These are phyloP conservation scores for Xylaria sp. DNA, from an alignment of 2,329 filamentous ascomycete species.

Conservation along the genomic window DNA sequence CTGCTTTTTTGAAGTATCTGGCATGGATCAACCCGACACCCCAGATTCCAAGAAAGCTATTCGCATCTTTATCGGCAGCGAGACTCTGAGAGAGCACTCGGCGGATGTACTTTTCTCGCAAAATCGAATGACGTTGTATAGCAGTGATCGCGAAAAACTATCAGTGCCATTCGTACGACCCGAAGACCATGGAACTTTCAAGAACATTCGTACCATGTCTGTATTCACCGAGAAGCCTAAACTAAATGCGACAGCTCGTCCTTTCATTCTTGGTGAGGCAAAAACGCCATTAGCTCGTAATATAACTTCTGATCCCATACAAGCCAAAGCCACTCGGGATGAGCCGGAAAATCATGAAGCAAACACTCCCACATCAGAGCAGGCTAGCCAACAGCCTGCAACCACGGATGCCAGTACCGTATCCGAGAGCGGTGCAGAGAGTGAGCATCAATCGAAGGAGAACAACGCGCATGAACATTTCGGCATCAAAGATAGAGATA, in stretches of 20 bases:
- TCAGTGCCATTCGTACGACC: constrained; percentile 93
- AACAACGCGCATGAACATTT: constrained; percentile 42
- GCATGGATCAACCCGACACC: constrained; percentile 63
- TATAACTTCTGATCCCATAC: constrained; percentile 40
- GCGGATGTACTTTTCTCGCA: constrained; percentile 93
- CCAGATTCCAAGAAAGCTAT: constrained; percentile 70
- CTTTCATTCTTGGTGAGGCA: constrained; percentile 55
- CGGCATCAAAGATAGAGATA: constrained; percentile 48
- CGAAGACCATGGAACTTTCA: constrained; percentile 85
- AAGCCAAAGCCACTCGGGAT: constrained; percentile 45
- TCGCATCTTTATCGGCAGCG: constrained; percentile 89
- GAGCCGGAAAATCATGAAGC: constrained; percentile 53
- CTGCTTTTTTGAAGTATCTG: constrained; percentile 80
- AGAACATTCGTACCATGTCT: constrained; percentile 74
- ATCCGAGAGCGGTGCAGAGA: constrained; percentile 59
- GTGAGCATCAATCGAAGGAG: constrained; percentile 53
- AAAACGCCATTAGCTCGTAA: constrained; percentile 41
- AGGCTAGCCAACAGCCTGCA: constrained; percentile 50
- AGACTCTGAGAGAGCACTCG: constrained; percentile 84
- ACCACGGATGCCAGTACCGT: constrained; percentile 49
- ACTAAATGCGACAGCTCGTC: constrained; percentile 64
- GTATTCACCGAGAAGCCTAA: constrained; percentile 66
- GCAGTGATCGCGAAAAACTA: constrained; percentile 86
- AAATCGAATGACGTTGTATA: constrained; percentile 87
- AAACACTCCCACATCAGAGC: constrained; percentile 51